Evolutionary conservation across 2,329 filamentous ascomycete genomes (phyloP).

Genomic region (Nemania diffusa): DNA sequence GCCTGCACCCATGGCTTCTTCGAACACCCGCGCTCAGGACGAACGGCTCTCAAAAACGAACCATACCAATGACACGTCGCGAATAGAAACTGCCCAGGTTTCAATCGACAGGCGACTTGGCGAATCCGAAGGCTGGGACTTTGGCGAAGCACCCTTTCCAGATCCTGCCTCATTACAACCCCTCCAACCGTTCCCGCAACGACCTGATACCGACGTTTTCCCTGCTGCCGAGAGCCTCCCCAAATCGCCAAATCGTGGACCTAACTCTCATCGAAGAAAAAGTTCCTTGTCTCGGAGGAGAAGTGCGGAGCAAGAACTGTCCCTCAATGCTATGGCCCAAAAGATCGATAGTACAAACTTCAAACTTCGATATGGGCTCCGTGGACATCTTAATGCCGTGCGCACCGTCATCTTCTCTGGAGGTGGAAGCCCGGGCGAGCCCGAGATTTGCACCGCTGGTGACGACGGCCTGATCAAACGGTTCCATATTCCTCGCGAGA

Average conservation of each 20-base stretch:
- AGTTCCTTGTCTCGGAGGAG: slow-evolving; percentile 79
- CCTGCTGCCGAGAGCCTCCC: slow-evolving; percentile 82
- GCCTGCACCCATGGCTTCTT: slow-evolving; percentile 41
- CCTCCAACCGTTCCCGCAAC: slow-evolving; percentile 61
- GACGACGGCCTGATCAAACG: slow-evolving; percentile 97
- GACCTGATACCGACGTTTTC: slow-evolving; percentile 89
- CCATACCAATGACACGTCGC: slow-evolving; percentile 55
- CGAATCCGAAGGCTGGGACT: slow-evolving; percentile 88
- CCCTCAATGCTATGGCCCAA: slow-evolving; percentile 59
- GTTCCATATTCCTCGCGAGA: slow-evolving; percentile 92
- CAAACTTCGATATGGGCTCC: slow-evolving; percentile 90
- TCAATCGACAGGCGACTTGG: slow-evolving; percentile 59
- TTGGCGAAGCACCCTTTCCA: slow-evolving; percentile 78
- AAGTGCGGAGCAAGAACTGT: slow-evolving; percentile 73
- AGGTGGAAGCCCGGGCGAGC: slow-evolving; percentile 92
- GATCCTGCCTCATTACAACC: slow-evolving; percentile 62
- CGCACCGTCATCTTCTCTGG: slow-evolving; percentile 96
- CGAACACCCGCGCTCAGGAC: slow-evolving; percentile 42
- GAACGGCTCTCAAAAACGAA: slow-evolving; percentile 47
- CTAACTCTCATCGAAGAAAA: slow-evolving; percentile 79
- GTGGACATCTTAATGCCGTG: slow-evolving; percentile 93
- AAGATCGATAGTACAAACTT: slow-evolving; percentile 81
- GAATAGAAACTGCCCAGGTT: slow-evolving; percentile 55
- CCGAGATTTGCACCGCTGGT: slow-evolving; percentile 94
- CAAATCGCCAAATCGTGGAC: slow-evolving; percentile 80